A percentile compares a stretch with the other conserved stretches of the same genome.
These are phyloP conservation scores for Hypomontagnella submonticulosa DNA, from an alignment of 495 filamentous ascomycete genomes.

Conservation along the genomic window DNA sequence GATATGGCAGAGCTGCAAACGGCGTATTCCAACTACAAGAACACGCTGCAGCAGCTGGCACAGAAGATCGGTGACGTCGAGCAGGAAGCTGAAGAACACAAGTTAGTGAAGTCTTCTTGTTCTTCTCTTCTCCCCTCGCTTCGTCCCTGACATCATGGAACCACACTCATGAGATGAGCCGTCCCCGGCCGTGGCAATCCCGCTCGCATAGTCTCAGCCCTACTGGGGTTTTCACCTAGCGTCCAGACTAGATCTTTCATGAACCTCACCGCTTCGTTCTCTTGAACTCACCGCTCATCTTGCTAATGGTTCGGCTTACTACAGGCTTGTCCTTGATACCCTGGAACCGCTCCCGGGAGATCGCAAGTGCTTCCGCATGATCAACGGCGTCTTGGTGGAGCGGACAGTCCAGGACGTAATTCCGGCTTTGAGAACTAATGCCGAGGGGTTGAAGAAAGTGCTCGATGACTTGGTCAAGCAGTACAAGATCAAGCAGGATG, in stretches of 20 bases:
- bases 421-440: conserved; percentile 91
- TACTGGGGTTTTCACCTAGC: conserved; percentile 39
- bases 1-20: conserved; percentile 77
- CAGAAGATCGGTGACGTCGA: conserved; percentile 97
- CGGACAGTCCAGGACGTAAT: conserved; percentile 91
- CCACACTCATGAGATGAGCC: conserved; percentile 24
- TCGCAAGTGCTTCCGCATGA: conserved; percentile 98
- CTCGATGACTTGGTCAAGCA: conserved; percentile 95
- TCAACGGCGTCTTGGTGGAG: conserved; percentile 96
- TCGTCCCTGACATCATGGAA: conserved; percentile 39
- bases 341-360: conserved; percentile 82
- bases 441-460: conserved; percentile 95
- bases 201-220: conserved; percentile 33
- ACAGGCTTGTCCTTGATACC: conserved; percentile 94
- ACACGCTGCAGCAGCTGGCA: conserved; percentile 89
- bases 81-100: conserved; percentile 97
- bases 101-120: conserved; percentile 67
- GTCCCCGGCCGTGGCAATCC: conserved; percentile 15
- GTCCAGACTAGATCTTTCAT: conserved; percentile 36
- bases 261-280: conserved; percentile 46
- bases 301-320: conserved; percentile 41
- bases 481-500: conserved; percentile 93
- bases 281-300: conserved; percentile 54
- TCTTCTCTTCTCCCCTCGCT: conserved; percentile 25
- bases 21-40: conserved; percentile 96